Evolutionary conservation across 1,284 basidiomycete genomes (phyloP).

Genomic region (Quambalaria eucalypti): DNA sequence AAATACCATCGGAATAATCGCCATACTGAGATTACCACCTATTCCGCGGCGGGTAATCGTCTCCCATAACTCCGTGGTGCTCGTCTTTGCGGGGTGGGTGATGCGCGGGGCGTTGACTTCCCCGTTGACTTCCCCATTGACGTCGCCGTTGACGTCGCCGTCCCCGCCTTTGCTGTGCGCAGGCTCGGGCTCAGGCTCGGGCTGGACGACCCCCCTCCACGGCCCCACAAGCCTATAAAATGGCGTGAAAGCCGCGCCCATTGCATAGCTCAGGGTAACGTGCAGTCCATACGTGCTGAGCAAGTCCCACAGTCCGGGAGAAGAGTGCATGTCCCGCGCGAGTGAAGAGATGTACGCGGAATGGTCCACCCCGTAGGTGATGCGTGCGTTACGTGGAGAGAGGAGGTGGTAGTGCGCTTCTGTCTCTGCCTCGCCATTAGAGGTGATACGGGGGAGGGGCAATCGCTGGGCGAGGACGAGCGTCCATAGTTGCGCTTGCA

Average conservation of each 20-base stretch:
- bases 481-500: conserved; percentile 60
- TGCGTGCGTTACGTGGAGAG: conserved; percentile 54
- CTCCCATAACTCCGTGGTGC: conserved; percentile 63
- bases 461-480: conserved; percentile 52
- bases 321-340: conserved; percentile 58
- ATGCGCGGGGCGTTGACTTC: no score
- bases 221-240: conserved; percentile 60
- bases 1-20: conserved; percentile 47
- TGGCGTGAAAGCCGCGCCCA: conserved; percentile 57
- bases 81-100: no score
- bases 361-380: conserved; percentile 59
- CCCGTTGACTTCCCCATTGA: no score
- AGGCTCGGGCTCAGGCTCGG: conserved; percentile 52
- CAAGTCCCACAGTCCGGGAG: conserved; percentile 54
- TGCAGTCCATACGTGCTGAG: conserved; percentile 55
- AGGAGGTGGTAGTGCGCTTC: conserved; percentile 58
- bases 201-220: conserved; percentile 45
- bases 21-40: conserved; percentile 59
- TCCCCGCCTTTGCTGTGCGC: no score
- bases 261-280: conserved; percentile 57
- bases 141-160: no score
- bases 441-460: conserved; percentile 47
- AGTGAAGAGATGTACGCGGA: conserved; percentile 57
- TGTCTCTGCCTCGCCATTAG: no score
- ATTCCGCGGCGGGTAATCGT: conserved; percentile 58